These are phyloP conservation scores for Lyophyllum semitale DNA, from an alignment of 768 basidiomycete genomes.

Conservation along the genomic window DNA sequence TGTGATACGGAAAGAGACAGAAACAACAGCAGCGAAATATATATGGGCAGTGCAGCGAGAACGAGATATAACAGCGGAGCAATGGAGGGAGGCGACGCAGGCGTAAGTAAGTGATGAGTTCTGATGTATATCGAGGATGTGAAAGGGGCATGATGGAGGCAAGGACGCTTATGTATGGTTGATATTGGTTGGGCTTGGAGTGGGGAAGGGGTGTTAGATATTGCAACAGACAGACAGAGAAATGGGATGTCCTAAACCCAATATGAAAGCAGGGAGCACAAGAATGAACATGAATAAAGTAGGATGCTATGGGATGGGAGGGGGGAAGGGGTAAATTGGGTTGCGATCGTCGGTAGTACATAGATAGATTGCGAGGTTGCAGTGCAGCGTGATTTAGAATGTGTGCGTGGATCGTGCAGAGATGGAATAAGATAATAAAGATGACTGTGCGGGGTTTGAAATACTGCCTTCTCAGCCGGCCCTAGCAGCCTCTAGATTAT, in stretches of 20 bases:
- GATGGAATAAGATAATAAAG: constrained; percentile 21
- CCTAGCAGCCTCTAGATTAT: constrained; percentile 48
- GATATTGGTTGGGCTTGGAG: constrained; percentile 10
- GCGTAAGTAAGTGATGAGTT: constrained; percentile 12
- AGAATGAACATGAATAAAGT: constrained; percentile 25
- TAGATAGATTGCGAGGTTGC: constrained; percentile 27
- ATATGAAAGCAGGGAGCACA: constrained; percentile 20
- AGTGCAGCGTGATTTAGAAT: constrained; percentile 24
- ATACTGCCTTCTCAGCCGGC: constrained; percentile 36
- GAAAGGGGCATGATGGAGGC: constrained; percentile 14
- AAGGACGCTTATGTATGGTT: constrained; percentile 16
- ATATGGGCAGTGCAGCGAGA: constrained; percentile 17
- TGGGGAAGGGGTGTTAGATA: constrained; percentile 19
- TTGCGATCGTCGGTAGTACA: constrained; percentile 30
- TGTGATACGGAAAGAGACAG: constrained; percentile 16
- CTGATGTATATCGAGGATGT: constrained; percentile 11
- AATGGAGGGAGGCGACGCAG: constrained; percentile 16
- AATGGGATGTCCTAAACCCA: constrained; percentile 20
- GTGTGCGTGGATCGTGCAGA: constrained; percentile 24
- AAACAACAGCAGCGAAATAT: constrained; percentile 14
- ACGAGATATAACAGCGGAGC: constrained; percentile 15
- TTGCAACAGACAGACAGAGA: constrained; percentile 23
- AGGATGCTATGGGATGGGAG: constrained; percentile 23
- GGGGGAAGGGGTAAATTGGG: constrained; percentile 17
- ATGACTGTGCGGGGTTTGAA: constrained; percentile 19